Percentiles rank a stretch among this genome's conserved stretches.
Evolutionary conservation across 192 early-diverging fungal species (phyloP).

Genomic region (Entomortierella beljakovae): DNA sequence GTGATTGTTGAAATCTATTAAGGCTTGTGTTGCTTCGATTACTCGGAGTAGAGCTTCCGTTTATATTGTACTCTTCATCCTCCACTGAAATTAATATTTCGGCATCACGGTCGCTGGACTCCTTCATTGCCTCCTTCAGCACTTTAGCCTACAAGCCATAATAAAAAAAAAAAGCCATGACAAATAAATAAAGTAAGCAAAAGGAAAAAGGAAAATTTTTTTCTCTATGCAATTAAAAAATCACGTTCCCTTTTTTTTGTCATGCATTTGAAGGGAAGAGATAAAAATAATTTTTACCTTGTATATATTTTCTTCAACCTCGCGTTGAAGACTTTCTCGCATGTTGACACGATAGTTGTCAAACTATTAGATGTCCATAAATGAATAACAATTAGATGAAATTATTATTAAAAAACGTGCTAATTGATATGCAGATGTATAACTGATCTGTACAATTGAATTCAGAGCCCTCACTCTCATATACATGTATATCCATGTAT

Average conservation of each 20-base stretch:
- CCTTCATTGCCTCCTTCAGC: constrained; percentile 53
- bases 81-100: constrained; percentile 34
- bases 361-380: constrained; percentile 19
- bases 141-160: constrained; percentile 25
- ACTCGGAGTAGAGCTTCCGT: constrained; percentile 5
- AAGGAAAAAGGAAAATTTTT: too few species aligned
- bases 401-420: background rate
- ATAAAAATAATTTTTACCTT: constrained; percentile 30
- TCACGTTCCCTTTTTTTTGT: background rate
- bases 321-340: constrained; percentile 51
- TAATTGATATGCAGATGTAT: too few species aligned
- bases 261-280: background rate
- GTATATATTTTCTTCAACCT: constrained; percentile 50
- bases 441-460: background rate
- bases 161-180: background rate
- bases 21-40: constrained; percentile 40
- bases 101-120: constrained; percentile 47
- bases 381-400: background rate
- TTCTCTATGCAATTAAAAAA: too few species aligned
- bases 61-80: constrained; percentile 21
- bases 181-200: background rate
- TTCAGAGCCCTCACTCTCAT: constrained; percentile 17
- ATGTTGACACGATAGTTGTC: constrained; percentile 53
- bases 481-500: constrained; percentile 4
- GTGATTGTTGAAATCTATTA: constrained; percentile 1